These are phyloP conservation scores for Salix brachista DNA, from an alignment of 345 rosid genomes.

Conservation along the genomic window DNA sequence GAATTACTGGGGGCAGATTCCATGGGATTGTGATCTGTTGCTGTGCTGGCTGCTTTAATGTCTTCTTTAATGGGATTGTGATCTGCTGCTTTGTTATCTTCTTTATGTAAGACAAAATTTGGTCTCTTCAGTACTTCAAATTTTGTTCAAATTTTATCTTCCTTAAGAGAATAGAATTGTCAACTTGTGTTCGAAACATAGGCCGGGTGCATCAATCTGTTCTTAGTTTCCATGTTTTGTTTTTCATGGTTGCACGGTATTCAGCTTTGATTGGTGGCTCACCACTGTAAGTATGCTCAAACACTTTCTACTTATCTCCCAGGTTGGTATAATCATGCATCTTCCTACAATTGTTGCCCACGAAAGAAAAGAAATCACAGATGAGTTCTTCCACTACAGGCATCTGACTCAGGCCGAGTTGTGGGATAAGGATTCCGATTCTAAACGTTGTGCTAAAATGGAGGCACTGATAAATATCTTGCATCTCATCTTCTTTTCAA, in stretches of 20 bases:
- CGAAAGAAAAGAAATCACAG: conserved; percentile 92
- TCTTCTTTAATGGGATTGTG: no score
- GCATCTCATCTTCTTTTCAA: not conserved
- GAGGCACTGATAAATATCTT: conserved; percentile 53
- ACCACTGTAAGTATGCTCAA: not conserved
- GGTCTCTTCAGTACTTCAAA: not conserved
- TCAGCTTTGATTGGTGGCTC: not conserved
- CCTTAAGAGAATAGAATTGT: not conserved
- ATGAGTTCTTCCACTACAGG: conserved; percentile 86
- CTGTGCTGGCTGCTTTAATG: no score
- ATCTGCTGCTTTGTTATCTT: no score
- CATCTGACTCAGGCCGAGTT: conserved; percentile 54
- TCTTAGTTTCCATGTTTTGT: not conserved
- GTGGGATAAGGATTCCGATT: conserved; percentile 83
- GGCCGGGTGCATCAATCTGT: not conserved
- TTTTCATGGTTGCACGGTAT: not conserved
- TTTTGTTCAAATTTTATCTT: not conserved
- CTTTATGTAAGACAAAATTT: not conserved
- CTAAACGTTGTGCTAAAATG: conserved; percentile 96
- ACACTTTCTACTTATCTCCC: conserved; percentile 5
- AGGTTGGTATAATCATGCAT: conserved; percentile 99
- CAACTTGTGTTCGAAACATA: not conserved
- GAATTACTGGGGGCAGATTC: no score
- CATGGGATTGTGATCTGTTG: no score
- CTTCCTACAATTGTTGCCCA: conserved; percentile 91